These are phyloP conservation scores for Termitomyces sp. DNA, from an alignment of 768 basidiomycete genomes.

Conservation along the genomic window DNA sequence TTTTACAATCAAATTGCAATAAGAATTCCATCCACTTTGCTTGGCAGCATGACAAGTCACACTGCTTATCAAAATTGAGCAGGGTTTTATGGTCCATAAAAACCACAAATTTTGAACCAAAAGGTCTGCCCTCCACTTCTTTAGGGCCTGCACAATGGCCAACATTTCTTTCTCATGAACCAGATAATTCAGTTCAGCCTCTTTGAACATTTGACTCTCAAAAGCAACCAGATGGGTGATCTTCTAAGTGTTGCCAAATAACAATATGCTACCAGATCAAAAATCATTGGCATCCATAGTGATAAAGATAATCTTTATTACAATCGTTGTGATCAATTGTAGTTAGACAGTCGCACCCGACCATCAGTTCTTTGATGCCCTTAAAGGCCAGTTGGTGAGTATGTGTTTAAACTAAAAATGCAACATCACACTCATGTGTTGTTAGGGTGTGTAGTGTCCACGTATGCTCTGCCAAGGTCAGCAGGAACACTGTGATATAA, in stretches of 20 bases:
- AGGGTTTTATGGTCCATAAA: no score
- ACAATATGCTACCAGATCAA: background rate
- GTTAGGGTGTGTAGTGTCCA: background rate
- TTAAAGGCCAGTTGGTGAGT: background rate
- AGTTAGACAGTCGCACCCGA: background rate
- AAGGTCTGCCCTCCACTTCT: background rate
- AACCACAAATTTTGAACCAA: background rate
- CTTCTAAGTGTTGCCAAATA: background rate
- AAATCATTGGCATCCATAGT: background rate
- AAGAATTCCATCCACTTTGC: background rate
- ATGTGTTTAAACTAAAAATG: background rate
- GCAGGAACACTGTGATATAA: background rate
- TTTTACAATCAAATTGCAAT: constrained; percentile 27
- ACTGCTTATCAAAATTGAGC: background rate
- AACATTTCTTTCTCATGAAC: background rate
- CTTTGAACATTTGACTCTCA: background rate
- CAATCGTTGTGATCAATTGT: background rate
- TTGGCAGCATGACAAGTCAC: background rate
- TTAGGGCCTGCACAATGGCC: background rate
- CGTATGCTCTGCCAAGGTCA: background rate
- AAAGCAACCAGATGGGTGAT: background rate
- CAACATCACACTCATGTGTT: background rate
- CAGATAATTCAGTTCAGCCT: background rate
- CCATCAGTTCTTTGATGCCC: background rate
- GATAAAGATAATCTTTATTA: background rate